Base-by-base conservation (phyloP, 352 stramenopile genomes). In the Globisporangium apiculatum region DNA sequence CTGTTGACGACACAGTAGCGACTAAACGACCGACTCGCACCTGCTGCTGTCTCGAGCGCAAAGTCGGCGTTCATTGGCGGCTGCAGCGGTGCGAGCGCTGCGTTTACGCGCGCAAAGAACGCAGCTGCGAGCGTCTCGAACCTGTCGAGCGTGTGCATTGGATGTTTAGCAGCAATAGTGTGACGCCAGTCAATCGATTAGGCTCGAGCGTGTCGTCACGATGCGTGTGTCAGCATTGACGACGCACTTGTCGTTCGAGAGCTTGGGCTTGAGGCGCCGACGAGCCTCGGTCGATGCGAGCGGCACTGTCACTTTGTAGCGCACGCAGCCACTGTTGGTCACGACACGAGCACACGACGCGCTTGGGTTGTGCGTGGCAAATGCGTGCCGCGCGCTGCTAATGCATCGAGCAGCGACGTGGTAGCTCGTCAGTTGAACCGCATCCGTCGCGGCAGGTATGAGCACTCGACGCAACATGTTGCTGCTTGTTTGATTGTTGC, bases 91-190 rank as follows among this genome's bases (percentile, higher is more conserved):
- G 64, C 64, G 42, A 92, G 62, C 1, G 83, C 83, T 40, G 31
- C 51, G 46, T 89, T 67, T 18, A 91, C 79, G 17, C 79, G 78
- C 41, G 89, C 80, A 24, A 92, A 69, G 61, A 89, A 92, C 48
- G 68, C 57, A 6, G 58, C 55, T 45, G 75, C 71, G 35, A 92
- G 56, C 35, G 59, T 62, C 1, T 58, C 48, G 49, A 92, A 92
- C 59, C 83, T 92, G 53, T 12, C 46, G 40, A 14, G 7, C 18
- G 42, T 8, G 42, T 12, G 38, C 38, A 11, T 17, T 31, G 24
- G 24, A 31, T 31, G 24, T 31, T 2, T 31, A 31, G 24, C 24
- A 31, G 24, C 24, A 31, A 31, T 31, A 1, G 2, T 31, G 24
- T 31, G 24, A 31, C 24, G 24, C 24, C 24, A 31, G 24, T 31